These are phyloP conservation scores for Sclerotinia glacialis DNA, from an alignment of 2,329 filamentous ascomycete genomes.

Conservation along the genomic window DNA sequence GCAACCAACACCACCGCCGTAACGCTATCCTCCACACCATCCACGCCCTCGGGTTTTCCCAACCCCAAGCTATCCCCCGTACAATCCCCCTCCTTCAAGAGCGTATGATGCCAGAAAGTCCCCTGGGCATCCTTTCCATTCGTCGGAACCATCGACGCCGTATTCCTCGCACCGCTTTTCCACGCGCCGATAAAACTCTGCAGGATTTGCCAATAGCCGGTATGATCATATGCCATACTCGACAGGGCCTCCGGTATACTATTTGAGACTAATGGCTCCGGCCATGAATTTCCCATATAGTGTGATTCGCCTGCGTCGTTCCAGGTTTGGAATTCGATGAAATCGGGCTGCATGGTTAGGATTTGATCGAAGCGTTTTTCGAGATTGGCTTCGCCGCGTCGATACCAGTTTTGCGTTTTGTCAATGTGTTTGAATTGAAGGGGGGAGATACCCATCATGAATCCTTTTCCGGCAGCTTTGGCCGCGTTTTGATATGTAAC, in stretches of 20 bases:
- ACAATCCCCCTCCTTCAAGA: constrained; percentile 23
- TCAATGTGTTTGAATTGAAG: constrained; percentile 43
- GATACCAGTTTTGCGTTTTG: constrained; percentile 38
- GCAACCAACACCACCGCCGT: constrained; percentile 25
- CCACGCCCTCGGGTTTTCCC: constrained; percentile 13
- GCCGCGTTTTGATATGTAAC: constrained; percentile 37
- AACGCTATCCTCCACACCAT: constrained; percentile 21
- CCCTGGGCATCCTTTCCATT: constrained; percentile 31
- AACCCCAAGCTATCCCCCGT: constrained; percentile 5
- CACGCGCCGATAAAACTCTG: constrained; percentile 42
- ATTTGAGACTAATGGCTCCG: constrained; percentile 36
- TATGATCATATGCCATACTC: constrained; percentile 40
- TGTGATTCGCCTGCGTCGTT: constrained; percentile 44
- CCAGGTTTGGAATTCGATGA: constrained; percentile 44
- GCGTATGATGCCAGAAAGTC: constrained; percentile 38
- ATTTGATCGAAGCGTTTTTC: constrained; percentile 38
- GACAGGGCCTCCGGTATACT: constrained; percentile 35
- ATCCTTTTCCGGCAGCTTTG: constrained; percentile 38
- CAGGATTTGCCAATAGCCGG: constrained; percentile 40
- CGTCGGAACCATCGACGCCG: constrained; percentile 28
- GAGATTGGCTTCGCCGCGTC: constrained; percentile 42
- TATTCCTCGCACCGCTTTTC: constrained; percentile 38
- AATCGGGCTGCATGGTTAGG: constrained; percentile 40
- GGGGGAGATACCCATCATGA: constrained; percentile 43
- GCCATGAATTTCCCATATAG: constrained; percentile 44